Evolutionary conservation across 805 yeast genomes (phyloP).

Genomic region (Hyphopichia homilentoma): DNA sequence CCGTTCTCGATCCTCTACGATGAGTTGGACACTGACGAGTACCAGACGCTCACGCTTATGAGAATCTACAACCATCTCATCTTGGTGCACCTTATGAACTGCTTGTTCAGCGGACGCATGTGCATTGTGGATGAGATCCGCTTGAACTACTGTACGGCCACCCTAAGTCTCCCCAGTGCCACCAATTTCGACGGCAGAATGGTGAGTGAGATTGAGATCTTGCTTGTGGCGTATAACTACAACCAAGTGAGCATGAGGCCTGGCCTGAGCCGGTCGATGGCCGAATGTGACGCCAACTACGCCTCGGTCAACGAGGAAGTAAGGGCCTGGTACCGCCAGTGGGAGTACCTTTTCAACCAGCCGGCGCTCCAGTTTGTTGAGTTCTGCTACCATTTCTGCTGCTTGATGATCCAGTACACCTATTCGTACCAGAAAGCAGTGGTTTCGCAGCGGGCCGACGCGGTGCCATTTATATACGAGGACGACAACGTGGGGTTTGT

Average conservation of each 20-base stretch:
- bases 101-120: slow-evolving; percentile 63
- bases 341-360: slow-evolving; percentile 67
- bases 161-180: slow-evolving; percentile 54
- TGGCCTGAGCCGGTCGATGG: slow-evolving; percentile 6
- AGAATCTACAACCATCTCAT: slow-evolving; percentile 72
- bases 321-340: slow-evolving; percentile 60
- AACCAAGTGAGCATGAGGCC: slow-evolving; percentile 37
- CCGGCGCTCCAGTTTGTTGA: slow-evolving; percentile 74
- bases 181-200: slow-evolving; percentile 82
- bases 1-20: slow-evolving; percentile 29
- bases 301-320: slow-evolving; percentile 44
- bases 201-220: slow-evolving; percentile 69
- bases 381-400: slow-evolving; percentile 62
- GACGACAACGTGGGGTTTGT: slow-evolving; percentile 19
- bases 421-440: slow-evolving; percentile 22
- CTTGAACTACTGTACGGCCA: slow-evolving; percentile 54
- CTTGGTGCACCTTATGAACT: slow-evolving; percentile 62
- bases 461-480: slow-evolving; percentile 9
- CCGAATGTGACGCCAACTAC: slow-evolving; percentile 23
- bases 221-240: slow-evolving; percentile 55
- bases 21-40: slow-evolving; percentile 36
- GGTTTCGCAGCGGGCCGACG: neutral
- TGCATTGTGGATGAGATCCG: slow-evolving; percentile 58
- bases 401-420: slow-evolving; percentile 46
- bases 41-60: slow-evolving; percentile 51